Evolutionary conservation across 106 monocot genomes (phyloP).

Genomic region (Allium sativum): DNA sequence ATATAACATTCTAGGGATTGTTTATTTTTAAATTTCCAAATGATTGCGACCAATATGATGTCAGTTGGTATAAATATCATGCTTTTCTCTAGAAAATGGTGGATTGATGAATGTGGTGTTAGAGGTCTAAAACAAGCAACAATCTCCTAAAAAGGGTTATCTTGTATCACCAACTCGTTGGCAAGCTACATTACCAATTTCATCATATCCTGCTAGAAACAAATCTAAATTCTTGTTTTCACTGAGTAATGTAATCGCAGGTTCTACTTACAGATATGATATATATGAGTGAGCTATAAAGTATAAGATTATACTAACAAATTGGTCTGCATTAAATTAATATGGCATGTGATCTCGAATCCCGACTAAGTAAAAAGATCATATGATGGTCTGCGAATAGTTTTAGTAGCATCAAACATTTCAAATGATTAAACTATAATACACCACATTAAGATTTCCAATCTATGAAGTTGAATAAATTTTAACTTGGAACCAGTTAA

Average conservation of each 20-base stretch:
- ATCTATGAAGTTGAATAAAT: too few species aligned
- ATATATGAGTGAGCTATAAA: too few species aligned
- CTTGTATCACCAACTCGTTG: slow-evolving; percentile 42
- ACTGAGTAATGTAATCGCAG: slow-evolving; percentile 55
- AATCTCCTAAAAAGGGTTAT: slow-evolving; percentile 40
- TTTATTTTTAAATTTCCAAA: slow-evolving; percentile 6
- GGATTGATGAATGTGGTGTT: slow-evolving; percentile 49
- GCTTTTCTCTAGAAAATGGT: slow-evolving; percentile 69
- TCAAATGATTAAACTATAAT: too few species aligned
- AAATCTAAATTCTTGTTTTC: slow-evolving; percentile 65
- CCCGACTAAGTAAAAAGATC: too few species aligned
- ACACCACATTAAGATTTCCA: too few species aligned
- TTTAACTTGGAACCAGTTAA: too few species aligned
- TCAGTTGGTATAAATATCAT: slow-evolving; percentile 32
- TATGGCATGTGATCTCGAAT: too few species aligned
- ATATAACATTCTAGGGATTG: slow-evolving; percentile 50
- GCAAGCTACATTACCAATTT: slow-evolving; percentile 70
- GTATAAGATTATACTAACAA: too few species aligned
- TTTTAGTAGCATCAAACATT: too few species aligned
- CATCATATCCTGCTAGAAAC: slow-evolving; percentile 71
- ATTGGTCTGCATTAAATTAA: too few species aligned
- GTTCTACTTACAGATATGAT: slow-evolving; percentile 3
- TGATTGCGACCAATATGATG: slow-evolving; percentile 31
- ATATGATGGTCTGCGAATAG: too few species aligned
- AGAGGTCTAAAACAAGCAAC: slow-evolving; percentile 64